A percentile compares a stretch with the other conserved stretches of the same genome.
phyloP scores from a whole-genome alignment of 306 rosid genomes.

The Trichosanthes truncata region DNA sequence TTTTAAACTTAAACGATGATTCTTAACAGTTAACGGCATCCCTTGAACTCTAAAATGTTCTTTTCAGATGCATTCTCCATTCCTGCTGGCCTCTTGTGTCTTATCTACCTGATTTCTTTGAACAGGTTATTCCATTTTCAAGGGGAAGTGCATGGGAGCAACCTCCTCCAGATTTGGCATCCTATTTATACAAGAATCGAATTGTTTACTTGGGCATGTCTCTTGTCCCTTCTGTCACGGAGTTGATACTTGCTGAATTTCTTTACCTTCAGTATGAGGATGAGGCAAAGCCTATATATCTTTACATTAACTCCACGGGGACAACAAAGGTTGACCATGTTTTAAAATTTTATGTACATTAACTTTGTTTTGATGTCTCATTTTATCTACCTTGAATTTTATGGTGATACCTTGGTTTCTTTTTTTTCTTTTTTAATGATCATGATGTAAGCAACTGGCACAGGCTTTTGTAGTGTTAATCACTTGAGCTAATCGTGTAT shows the following conservation, averaged over 20 bases:
- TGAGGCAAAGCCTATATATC: constrained; percentile 65
- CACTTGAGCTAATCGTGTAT: background rate
- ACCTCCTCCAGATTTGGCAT: constrained; percentile 93
- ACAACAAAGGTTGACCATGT: constrained; percentile 59
- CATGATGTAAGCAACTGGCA: background rate
- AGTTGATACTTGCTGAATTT: constrained; percentile 87
- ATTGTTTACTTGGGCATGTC: constrained; percentile 93
- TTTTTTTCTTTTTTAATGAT: background rate
- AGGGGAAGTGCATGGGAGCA: constrained; percentile 93
- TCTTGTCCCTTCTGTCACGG: constrained; percentile 88
- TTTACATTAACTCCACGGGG: constrained; percentile 92
- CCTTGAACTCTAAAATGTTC: background rate
- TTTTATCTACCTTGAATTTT: background rate
- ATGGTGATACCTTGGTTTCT: background rate
- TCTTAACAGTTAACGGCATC: background rate
- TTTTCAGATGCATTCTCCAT: background rate
- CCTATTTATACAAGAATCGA: constrained; percentile 82
- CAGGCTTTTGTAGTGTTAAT: background rate
- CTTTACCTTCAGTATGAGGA: constrained; percentile 86
- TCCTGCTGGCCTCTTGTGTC: constrained; percentile 2
- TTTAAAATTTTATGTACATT: background rate
- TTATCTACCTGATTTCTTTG: constrained; percentile 7
- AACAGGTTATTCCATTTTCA: constrained; percentile 81
- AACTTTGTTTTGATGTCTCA: background rate
- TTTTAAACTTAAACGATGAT: background rate